These are phyloP conservation scores for Kalmanozyma brasiliensis DNA, from an alignment of 1,284 basidiomycete genomes.

Conservation along the genomic window DNA sequence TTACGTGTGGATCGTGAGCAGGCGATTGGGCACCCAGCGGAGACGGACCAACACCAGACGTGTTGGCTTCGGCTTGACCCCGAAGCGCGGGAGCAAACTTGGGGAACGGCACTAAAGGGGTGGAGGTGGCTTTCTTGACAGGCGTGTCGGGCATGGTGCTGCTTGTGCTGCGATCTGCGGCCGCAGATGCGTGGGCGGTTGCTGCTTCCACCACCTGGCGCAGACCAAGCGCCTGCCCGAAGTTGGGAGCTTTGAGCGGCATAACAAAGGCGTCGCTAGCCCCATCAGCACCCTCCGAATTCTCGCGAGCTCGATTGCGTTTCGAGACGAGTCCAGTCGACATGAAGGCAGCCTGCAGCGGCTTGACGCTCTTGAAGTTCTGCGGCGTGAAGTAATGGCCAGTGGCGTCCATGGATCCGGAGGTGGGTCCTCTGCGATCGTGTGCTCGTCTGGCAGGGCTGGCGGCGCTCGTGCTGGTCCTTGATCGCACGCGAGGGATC, in stretches of 20 bases:
- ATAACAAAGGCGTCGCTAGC: constrained; percentile 42
- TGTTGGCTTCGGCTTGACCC: constrained; percentile 10
- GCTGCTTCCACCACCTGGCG: constrained; percentile 65
- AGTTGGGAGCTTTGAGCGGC: constrained; percentile 49
- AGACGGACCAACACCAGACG: constrained; percentile 31
- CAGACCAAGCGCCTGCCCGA: constrained; percentile 55
- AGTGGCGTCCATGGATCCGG: constrained; percentile 26
- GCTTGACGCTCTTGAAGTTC: constrained; percentile 69
- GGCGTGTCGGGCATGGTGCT: constrained; percentile 69
- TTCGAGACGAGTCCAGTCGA: constrained; percentile 69
- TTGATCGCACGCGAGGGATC: constrained; percentile 29
- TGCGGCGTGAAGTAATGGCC: constrained; percentile 65
- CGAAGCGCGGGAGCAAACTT: constrained; percentile 33
- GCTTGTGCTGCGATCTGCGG: constrained; percentile 16
- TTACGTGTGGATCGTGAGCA: constrained; percentile 16
- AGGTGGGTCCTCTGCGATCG: constrained; percentile 36
- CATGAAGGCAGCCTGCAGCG: constrained; percentile 69
- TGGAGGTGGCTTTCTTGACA: constrained; percentile 57
- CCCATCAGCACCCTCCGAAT: constrained; percentile 30
- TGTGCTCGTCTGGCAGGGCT: constrained; percentile 36
- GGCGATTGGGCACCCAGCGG: constrained; percentile 30
- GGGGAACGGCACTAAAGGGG: constrained; percentile 43
- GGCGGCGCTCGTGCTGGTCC: constrained; percentile 28
- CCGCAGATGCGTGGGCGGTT: constrained; percentile 47
- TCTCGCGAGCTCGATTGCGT: constrained; percentile 43